Evolutionary conservation across 1,284 basidiomycete species (phyloP).

Genomic region (Apiotrichum akiyoshidainum): DNA sequence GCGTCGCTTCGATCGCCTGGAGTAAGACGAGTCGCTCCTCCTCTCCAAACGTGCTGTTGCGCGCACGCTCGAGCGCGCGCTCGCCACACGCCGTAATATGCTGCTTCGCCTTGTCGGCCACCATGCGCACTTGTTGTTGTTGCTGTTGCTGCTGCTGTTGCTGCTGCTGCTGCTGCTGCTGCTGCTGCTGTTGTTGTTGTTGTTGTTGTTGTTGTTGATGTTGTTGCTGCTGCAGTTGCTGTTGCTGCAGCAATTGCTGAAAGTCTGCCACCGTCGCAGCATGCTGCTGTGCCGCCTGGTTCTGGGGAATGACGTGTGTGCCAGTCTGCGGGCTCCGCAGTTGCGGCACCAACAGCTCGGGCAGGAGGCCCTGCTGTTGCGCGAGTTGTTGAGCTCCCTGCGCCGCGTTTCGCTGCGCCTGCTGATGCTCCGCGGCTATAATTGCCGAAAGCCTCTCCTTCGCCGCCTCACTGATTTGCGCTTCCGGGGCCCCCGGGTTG

Average conservation of each 20-base stretch:
- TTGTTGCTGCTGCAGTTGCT: not conserved
- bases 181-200: not conserved
- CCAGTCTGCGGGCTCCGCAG: not conserved
- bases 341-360: too few relatives aligned
- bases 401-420: too few relatives aligned
- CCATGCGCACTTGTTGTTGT: not conserved
- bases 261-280: not conserved
- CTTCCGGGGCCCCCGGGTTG: too few relatives aligned
- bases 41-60: not conserved
- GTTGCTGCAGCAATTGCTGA: too few relatives aligned
- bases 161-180: constrained; percentile 6
- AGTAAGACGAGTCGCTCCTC: too few relatives aligned
- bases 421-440: too few relatives aligned
- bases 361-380: too few relatives aligned
- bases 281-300: not conserved
- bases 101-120: not conserved
- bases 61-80: not conserved
- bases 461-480: too few relatives aligned
- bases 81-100: not conserved
- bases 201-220: not conserved
- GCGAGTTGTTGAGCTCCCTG: too few relatives aligned
- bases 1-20: not conserved
- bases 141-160: not conserved
- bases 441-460: too few relatives aligned
- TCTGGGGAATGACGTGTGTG: not conserved